Conservation (phyloP, 345 rosid species). For the Hibiscus syriacus region DNA sequence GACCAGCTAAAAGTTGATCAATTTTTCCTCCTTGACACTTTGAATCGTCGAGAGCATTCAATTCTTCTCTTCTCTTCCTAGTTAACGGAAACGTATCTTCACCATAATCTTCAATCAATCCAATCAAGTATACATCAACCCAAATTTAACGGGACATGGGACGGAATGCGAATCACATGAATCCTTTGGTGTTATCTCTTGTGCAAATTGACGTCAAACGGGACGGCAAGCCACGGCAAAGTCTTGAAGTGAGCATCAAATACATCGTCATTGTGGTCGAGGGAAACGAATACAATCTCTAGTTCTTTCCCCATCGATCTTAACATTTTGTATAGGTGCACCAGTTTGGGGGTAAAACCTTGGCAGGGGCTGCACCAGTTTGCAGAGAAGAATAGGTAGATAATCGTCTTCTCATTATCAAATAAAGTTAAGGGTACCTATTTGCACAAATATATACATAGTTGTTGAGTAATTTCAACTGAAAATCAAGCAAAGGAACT, state of each 20-base stretch:
- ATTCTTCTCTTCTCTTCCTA: slow-evolving; percentile 47
- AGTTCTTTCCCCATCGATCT: slow-evolving; percentile 35
- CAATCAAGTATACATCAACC: slow-evolving; percentile 51
- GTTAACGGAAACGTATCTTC: slow-evolving; percentile 68
- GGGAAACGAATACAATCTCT: slow-evolving; percentile 68
- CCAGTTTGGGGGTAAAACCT: slow-evolving; percentile 50
- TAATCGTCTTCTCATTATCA: slow-evolving; percentile 34
- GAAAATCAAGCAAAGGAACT: background rate
- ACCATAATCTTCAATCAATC: slow-evolving; percentile 62
- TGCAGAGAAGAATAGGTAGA: slow-evolving; percentile 74
- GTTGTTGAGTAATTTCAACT: background rate
- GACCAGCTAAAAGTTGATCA: slow-evolving; percentile 45
- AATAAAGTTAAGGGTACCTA: slow-evolving; percentile 51
- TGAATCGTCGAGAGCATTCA: slow-evolving; percentile 48
- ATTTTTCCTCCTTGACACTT: slow-evolving; percentile 56
- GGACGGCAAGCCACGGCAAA: slow-evolving; percentile 83
- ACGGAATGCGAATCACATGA: slow-evolving; percentile 48
- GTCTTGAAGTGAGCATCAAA: slow-evolving; percentile 53
- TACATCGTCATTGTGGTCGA: slow-evolving; percentile 51
- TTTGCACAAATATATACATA: background rate
- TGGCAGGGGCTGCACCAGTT: slow-evolving; percentile 88
- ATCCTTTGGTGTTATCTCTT: slow-evolving; percentile 33
- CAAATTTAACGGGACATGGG: slow-evolving; percentile 40
- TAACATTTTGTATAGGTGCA: slow-evolving; percentile 42
- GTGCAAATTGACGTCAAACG: slow-evolving; percentile 39